Base-by-base conservation (phyloP, 345 rosid species). In the Hibiscus tridactylites region DNA sequence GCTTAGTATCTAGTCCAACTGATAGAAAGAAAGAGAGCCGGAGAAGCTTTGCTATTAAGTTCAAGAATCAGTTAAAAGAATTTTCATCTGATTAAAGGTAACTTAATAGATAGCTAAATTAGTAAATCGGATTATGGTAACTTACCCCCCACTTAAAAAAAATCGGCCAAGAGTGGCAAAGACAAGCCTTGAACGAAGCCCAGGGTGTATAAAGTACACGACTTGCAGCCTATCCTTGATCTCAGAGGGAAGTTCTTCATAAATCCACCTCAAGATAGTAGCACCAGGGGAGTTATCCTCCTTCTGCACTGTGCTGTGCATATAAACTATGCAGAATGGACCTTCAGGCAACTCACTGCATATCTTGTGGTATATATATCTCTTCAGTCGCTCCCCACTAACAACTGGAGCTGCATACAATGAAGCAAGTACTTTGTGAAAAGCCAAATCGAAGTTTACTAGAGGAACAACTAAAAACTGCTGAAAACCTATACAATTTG, bases 81-180 rank as follows among this genome's bases (percentile, higher is more conserved):
- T 15, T 24, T 66, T 13, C 11, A 47, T 49, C 71, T 6, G 42
- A 49, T 21, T 28, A 29, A 65, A 21, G 21, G 21, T 21, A 83
- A 95, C 50, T 65, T 12, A 65, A 0, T 42, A 65, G 19, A 65
- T 21, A 26, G 24, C 71, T 28, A 28, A 13, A 47, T 2, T 9
- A 8, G 58, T 28, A 67, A 65, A 15, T 16, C 3, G 50, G 24
- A 47, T 11, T 8, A 28, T 15, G 16, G 24, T 39, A 59, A 82
- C 87, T 84, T 76, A 95, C 96, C 99, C 91, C 77, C 96, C 97
- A 77, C 90, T 92, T 58, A 92, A 73, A 83, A 95, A 85, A 70
- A 92, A 85, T 13, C 97, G 97, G 26, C 99, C 99, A n/a, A 92
- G 85, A 67, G 97, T 87, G 3, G 99, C 99, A 74, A 92, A 74